phyloP scores from a whole-genome alignment of 1,284 basidiomycete genomes.

The Leccinum holopus region DNA sequence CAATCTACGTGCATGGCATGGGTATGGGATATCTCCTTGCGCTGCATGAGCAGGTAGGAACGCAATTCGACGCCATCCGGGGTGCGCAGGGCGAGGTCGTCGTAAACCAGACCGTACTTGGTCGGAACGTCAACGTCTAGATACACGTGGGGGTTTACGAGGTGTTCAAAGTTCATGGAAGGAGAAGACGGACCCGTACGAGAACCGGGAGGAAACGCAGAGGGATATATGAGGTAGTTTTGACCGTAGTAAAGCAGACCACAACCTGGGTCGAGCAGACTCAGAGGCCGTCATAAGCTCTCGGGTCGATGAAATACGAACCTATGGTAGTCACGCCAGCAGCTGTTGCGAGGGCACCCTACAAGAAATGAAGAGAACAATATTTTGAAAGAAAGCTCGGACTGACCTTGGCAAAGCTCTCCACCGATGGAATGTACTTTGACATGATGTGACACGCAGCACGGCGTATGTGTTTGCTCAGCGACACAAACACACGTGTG shows the following conservation, averaged over 20 bases:
- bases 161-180: not conserved
- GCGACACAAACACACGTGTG: not conserved
- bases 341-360: constrained; percentile 70
- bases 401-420: constrained; percentile 62
- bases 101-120: constrained; percentile 70
- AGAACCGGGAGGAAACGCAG: constrained; percentile 84
- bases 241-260: constrained; percentile 85
- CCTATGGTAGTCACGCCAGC: constrained; percentile 67
- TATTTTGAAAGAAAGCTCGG: too few species aligned
- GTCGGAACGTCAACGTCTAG: constrained; percentile 72
- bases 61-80: constrained; percentile 60
- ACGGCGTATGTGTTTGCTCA: not conserved
- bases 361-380: not conserved
- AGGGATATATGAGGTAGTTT: constrained; percentile 86
- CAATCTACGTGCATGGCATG: constrained; percentile 33
- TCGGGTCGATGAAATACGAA: constrained; percentile 33
- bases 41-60: constrained; percentile 60
- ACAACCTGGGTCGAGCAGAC: constrained; percentile 44
- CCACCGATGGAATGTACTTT: constrained; percentile 51
- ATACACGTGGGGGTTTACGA: not conserved
- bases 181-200: constrained; percentile 53
- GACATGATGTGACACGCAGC: constrained; percentile 22
- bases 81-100: constrained; percentile 68
- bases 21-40: constrained; percentile 36
- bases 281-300: not conserved